Conservation (phyloP, 2,329 filamentous ascomycete species). For the Penicillium sp. region DNA sequence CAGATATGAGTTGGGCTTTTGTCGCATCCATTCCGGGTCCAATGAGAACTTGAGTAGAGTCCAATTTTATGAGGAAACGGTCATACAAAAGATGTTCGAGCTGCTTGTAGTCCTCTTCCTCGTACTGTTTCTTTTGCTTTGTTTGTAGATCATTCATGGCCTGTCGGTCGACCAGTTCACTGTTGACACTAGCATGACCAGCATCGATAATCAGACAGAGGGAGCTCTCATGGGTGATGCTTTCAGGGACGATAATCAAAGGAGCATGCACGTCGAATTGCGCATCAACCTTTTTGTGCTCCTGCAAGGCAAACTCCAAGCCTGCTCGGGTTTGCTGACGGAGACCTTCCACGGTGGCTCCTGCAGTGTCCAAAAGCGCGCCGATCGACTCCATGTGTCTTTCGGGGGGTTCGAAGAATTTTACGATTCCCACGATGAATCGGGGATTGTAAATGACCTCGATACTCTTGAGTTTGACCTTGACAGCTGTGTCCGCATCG, state of each 20-base stretch:
- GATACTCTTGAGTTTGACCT: conserved; percentile 88
- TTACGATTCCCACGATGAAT: conserved; percentile 85
- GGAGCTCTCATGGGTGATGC: conserved; percentile 76
- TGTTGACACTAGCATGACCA: conserved; percentile 91
- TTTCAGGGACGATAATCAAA: conserved; percentile 94
- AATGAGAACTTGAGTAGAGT: conserved; percentile 93
- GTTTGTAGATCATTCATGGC: conserved; percentile 87
- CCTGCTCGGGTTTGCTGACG: conserved; percentile 94
- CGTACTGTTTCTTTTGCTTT: conserved; percentile 86
- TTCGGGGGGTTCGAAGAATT: conserved; percentile 95
- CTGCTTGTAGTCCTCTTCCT: conserved; percentile 82
- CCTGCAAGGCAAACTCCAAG: conserved; percentile 92
- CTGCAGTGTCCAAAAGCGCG: conserved; percentile 91
- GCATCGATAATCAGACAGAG: conserved; percentile 94
- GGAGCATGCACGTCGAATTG: conserved; percentile 94
- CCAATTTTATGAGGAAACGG: conserved; percentile 88
- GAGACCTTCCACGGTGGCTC: conserved; percentile 91
- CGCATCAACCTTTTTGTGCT: conserved; percentile 97
- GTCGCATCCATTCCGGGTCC: conserved; percentile 91
- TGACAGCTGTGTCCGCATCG: conserved; percentile 86
- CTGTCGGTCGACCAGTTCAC: conserved; percentile 88
- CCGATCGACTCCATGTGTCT: conserved; percentile 98
- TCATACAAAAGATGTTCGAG: conserved; percentile 97
- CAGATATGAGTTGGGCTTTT: conserved; percentile 74
- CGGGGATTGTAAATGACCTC: conserved; percentile 98